Evolutionary conservation across 441 rosid genomes (phyloP).

Genomic region (Adansonia gregorii): DNA sequence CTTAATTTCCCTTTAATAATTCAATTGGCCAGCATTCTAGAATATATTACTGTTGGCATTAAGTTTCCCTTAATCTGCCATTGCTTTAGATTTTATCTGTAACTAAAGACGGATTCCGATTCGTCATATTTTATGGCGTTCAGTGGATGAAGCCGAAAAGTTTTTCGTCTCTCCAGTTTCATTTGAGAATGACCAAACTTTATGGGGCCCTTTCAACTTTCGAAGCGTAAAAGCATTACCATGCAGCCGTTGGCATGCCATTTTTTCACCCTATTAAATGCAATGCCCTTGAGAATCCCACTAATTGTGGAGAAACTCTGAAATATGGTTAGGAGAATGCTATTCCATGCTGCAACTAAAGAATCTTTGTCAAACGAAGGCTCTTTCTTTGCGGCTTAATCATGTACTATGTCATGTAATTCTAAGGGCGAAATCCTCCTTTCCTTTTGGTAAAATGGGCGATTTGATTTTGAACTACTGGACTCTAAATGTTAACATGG

Average conservation of each 20-base stretch:
- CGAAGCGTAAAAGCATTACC: background rate
- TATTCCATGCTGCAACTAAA: background rate
- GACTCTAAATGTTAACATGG: background rate
- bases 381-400: conserved; percentile 1
- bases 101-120: background rate
- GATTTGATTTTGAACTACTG: conserved; percentile 17
- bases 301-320: background rate
- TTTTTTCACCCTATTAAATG: too few relatives aligned
- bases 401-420: background rate
- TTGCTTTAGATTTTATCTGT: conserved; percentile 14
- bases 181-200: background rate
- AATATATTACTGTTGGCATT: background rate
- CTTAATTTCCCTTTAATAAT: background rate
- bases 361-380: background rate
- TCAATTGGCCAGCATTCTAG: background rate
- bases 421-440: background rate
- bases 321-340: background rate
- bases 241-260: too few relatives aligned
- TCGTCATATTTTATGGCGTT: background rate
- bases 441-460: background rate
- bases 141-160: background rate
- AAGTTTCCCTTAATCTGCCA: background rate
- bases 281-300: background rate
- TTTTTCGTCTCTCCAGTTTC: background rate
- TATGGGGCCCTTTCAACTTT: background rate